These are phyloP conservation scores for Wallacemonas sp. DNA, from an alignment of 208 protist species.

Conservation along the genomic window DNA sequence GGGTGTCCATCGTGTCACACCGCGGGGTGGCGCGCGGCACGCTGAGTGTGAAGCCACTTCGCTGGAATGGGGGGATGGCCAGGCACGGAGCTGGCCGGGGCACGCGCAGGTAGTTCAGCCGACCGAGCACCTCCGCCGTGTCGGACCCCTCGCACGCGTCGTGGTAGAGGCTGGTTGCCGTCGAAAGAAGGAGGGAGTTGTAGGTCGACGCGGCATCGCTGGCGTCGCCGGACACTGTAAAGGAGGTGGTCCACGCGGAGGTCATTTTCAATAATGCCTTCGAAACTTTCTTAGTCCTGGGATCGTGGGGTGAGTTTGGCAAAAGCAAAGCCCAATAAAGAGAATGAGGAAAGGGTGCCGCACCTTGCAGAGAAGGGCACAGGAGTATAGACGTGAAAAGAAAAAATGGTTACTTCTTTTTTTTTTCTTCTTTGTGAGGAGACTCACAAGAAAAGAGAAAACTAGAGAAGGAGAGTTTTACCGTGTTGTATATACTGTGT, in stretches of 20 bases:
- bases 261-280: background rate
- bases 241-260: background rate
- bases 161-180: background rate
- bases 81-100: conserved; percentile 1
- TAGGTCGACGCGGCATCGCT: background rate
- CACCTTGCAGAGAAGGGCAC: too few relatives aligned
- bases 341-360: too few relatives aligned
- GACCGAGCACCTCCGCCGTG: background rate
- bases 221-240: background rate
- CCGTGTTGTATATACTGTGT: too few relatives aligned
- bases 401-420: too few relatives aligned
- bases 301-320: too few relatives aligned
- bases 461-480: too few relatives aligned
- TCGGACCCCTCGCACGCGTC: background rate
- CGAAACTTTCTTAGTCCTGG: background rate
- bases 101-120: conserved; percentile 6
- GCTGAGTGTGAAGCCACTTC: background rate
- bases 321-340: too few relatives aligned
- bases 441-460: too few relatives aligned
- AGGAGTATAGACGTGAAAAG: too few relatives aligned
- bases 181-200: background rate
- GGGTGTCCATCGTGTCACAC: background rate
- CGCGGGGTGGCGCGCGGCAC: background rate
- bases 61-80: conserved; percentile 1
- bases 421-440: too few relatives aligned